Base-by-base conservation (phyloP, 2,329 filamentous ascomycete species). In the Cytospora paraplurivora region DNA sequence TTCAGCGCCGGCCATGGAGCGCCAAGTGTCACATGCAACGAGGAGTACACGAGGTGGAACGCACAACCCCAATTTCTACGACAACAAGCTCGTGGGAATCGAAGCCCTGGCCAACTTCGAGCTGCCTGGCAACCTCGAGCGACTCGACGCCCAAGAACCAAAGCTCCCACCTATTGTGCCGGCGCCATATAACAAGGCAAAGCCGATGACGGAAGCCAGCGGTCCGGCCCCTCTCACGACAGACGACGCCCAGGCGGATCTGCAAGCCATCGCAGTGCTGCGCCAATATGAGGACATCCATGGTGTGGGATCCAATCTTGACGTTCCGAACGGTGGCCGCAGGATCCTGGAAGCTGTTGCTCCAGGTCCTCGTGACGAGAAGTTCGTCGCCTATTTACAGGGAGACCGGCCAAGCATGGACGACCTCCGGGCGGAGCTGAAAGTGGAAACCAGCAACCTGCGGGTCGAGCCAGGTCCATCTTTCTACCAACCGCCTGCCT, bases 1-100 rank as follows among this genome's bases (percentile, higher is more conserved):
- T 1, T 79, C 82, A 6, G 85, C 84, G 1, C 79, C 81, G 15
- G 77, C 77, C 59, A 88, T 88, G 86, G 86, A 88, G 72, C 81
- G 86, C 38, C 84, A 86, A 66, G 81, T 83, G 13, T 88, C 86
- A 11, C 86, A 89, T 65, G 84, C 84, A 13, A 89, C 87, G 19
- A 79, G 86, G 51, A 88, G 85, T 73, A 88, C 84, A 21, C 81
- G 86, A 32, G 84, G 78, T 17, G 77, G 78, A n/a, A 77, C 75
- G 33, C 76, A 80, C 59, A 78, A 79, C 65, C 79, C 82, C 60
- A 86, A 85, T 69, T 84, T 85, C 66, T 70, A 82, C 41, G 85
- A 87, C 66, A 82, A 85, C 71, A 84, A 81, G 69, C 76, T 85
- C 47, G 76, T 86, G 13, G 86, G 86, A 15, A 78, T 88, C 34